phyloP scores from a whole-genome alignment of 1,139 yeast species.

The Geotrichum restrictum region DNA sequence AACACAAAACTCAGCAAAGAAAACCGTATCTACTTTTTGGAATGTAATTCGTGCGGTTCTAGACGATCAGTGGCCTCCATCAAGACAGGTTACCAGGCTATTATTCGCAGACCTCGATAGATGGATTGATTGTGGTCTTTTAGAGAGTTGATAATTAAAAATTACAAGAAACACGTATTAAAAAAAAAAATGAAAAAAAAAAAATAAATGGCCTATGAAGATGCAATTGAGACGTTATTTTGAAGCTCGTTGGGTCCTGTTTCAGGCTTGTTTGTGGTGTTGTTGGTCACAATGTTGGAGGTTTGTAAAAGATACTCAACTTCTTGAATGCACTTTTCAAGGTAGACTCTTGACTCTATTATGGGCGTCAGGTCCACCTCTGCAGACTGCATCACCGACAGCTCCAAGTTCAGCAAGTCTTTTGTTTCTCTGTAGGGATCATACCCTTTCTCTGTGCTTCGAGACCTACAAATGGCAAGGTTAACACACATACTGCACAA shows the following conservation, averaged over 20 bases:
- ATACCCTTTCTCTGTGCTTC: too few relatives aligned
- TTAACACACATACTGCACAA: too few relatives aligned
- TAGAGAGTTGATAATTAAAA: too few relatives aligned
- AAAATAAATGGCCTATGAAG: too few relatives aligned
- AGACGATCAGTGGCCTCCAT: conserved; percentile 95
- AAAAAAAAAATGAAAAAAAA: too few relatives aligned
- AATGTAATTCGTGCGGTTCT: conserved; percentile 97
- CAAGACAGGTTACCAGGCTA: conserved; percentile 99
- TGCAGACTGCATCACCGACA: conserved; percentile 12
- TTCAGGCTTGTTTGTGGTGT: too few relatives aligned
- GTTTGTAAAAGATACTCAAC: conserved; percentile 37
- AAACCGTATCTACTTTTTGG: conserved; percentile 95
- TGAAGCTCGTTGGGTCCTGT: too few relatives aligned
- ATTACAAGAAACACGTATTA: too few relatives aligned
- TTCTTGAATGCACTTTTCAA: conserved; percentile 39
- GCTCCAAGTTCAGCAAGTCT: conserved; percentile 14
- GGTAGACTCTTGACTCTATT: conserved; percentile 34
- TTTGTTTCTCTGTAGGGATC: conserved; percentile 16
- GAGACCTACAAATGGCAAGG: not conserved
- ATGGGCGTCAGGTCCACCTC: conserved; percentile 32
- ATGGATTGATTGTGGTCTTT: too few relatives aligned
- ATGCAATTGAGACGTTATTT: too few relatives aligned
- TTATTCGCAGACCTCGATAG: conserved; percentile 37
- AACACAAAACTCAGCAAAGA: conserved; percentile 95
- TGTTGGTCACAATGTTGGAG: conserved; percentile 22